These are phyloP conservation scores for Perkinsela sp. DNA, from an alignment of 208 protist species.

Conservation along the genomic window DNA sequence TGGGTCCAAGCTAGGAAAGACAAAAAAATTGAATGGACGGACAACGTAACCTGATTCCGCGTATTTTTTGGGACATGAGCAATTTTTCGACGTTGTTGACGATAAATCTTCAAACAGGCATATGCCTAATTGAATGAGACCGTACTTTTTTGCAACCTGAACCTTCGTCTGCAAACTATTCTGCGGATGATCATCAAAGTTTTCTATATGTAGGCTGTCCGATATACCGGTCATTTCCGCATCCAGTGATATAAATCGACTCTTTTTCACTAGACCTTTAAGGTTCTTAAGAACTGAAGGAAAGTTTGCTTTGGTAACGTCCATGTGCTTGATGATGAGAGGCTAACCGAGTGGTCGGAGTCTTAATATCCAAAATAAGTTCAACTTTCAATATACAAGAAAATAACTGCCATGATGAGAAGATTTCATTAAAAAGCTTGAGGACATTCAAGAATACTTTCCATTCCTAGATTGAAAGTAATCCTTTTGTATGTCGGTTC, in stretches of 20 bases:
- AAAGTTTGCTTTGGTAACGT: constrained; percentile 30
- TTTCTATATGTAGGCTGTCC: constrained; percentile 7
- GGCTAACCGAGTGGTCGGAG: too few species aligned
- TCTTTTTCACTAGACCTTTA: constrained; percentile 16
- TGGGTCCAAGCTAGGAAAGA: constrained; percentile 15
- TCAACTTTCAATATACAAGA: too few species aligned
- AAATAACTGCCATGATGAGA: too few species aligned
- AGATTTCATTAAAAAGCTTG: too few species aligned
- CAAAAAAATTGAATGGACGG: constrained; percentile 37
- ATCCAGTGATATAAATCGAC: constrained; percentile 46
- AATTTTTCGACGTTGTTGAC: background rate
- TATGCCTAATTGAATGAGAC: constrained; percentile 43
- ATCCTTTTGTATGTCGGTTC: background rate
- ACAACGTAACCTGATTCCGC: background rate
- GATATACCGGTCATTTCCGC: constrained; percentile 55
- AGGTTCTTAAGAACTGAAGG: constrained; percentile 23
- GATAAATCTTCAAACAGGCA: constrained; percentile 27
- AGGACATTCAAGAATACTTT: background rate
- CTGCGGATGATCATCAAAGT: constrained; percentile 15
- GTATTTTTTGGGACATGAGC: too few species aligned
- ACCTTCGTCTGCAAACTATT: constrained; percentile 24
- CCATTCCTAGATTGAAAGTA: background rate
- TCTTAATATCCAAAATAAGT: too few species aligned
- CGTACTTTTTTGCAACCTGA: constrained; percentile 21
- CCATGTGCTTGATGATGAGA: too few species aligned